These are phyloP conservation scores for Chrysanthemum makinoi DNA, from an alignment of 129 eudicot genomes.

Conservation along the genomic window DNA sequence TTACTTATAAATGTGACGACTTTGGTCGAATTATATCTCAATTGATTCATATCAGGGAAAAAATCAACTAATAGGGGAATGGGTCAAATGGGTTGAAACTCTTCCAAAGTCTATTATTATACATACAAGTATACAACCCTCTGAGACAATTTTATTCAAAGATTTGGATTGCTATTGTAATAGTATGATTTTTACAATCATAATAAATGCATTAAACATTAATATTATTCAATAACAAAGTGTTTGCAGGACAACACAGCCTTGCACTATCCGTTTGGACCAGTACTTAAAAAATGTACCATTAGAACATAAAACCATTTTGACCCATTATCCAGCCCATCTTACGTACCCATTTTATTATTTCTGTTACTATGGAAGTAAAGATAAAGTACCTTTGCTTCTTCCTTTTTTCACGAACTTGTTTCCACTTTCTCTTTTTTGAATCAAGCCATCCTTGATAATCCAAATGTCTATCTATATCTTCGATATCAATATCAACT, in stretches of 20 bases:
- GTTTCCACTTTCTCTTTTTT: slow-evolving; percentile 94
- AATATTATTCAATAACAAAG: too few species aligned
- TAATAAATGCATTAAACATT: neutral
- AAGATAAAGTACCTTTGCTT: slow-evolving; percentile 60
- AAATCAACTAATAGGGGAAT: neutral
- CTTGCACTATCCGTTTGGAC: too few species aligned
- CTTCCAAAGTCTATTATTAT: neutral
- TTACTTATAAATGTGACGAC: neutral
- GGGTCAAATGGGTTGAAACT: neutral
- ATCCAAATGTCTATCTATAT: slow-evolving; percentile 65
- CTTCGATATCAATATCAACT: slow-evolving; percentile 25
- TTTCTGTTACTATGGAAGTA: neutral
- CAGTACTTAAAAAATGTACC: too few species aligned
- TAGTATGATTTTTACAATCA: neutral
- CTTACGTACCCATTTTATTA: neutral
- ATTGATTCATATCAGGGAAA: neutral
- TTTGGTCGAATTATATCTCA: neutral
- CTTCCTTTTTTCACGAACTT: slow-evolving; percentile 77
- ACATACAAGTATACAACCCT: neutral
- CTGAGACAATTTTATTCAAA: neutral
- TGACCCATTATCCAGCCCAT: slow-evolving; percentile 6
- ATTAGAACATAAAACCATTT: neutral
- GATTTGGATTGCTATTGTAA: neutral
- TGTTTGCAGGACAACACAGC: too few species aligned
- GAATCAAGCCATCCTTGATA: slow-evolving; percentile 91